A percentile compares a stretch with the other conserved stretches of the same genome.
These are phyloP conservation scores for Protomyces arabidopsidicola DNA, from an alignment of 1,139 yeast species.

Conservation along the genomic window DNA sequence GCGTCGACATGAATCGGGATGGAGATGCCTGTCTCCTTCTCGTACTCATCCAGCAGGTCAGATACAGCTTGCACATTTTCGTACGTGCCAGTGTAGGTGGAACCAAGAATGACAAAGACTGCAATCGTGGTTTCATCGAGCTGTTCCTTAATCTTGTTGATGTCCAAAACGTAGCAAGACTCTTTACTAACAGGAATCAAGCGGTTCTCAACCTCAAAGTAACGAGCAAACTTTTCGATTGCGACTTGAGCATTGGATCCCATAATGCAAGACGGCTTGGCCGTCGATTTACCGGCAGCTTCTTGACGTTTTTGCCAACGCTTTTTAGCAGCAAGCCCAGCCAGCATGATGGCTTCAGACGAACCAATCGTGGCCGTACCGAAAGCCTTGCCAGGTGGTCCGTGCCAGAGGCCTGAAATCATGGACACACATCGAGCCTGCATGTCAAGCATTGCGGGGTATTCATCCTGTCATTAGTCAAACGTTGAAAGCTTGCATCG, in stretches of 20 bases:
- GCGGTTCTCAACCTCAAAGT: conserved; percentile 85
- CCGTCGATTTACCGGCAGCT: conserved; percentile 55
- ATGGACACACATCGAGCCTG: conserved; percentile 81
- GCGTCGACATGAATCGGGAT: conserved; percentile 90
- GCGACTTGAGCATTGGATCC: conserved; percentile 92
- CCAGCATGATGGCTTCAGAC: conserved; percentile 88
- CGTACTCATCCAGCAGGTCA: conserved; percentile 59
- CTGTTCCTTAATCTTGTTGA: conserved; percentile 53
- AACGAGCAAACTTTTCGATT: conserved; percentile 85
- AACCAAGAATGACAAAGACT: conserved; percentile 78
- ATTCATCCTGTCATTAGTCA: conserved; percentile 55
- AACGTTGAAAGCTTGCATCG: neutral
- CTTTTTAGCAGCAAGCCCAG: conserved; percentile 87
- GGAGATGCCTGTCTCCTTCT: conserved; percentile 61
- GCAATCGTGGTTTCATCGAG: conserved; percentile 93
- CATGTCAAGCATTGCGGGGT: conserved; percentile 75
- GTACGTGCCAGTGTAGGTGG: conserved; percentile 89
- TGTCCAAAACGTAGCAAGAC: conserved; percentile 62
- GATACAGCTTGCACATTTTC: conserved; percentile 66
- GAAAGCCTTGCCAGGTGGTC: conserved; percentile 52
- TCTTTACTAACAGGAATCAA: conserved; percentile 57
- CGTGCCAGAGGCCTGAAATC: conserved; percentile 75
- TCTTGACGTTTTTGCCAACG: conserved; percentile 70
- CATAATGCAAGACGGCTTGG: conserved; percentile 81
- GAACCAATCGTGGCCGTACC: conserved; percentile 95